These are phyloP conservation scores for Leccinum subrobustum DNA, from an alignment of 1,284 basidiomycete genomes.

Conservation along the genomic window DNA sequence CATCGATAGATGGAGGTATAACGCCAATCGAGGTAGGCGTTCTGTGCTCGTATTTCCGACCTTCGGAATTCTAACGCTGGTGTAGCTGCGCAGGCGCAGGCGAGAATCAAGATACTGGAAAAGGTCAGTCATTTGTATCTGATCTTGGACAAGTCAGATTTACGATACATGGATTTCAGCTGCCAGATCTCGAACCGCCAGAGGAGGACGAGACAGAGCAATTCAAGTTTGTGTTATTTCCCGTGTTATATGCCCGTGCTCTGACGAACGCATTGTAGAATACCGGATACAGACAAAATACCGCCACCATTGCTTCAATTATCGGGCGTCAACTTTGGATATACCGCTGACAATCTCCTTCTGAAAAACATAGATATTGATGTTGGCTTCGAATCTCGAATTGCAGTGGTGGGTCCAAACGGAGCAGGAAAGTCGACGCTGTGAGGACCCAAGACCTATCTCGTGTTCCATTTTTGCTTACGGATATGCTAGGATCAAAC, in stretches of 20 bases:
- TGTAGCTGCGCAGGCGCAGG: slow-evolving; percentile 87
- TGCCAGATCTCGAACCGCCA: slow-evolving; percentile 92
- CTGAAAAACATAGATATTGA: slow-evolving; percentile 88
- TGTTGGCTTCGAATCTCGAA: slow-evolving; percentile 84
- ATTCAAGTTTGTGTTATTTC: slow-evolving; percentile 61
- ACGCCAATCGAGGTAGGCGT: slow-evolving; percentile 75
- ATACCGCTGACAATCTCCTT: slow-evolving; percentile 78
- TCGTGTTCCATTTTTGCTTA: slow-evolving; percentile 5
- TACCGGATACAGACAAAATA: slow-evolving; percentile 94
- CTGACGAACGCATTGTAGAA: slow-evolving; percentile 41
- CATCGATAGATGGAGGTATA: slow-evolving; percentile 96
- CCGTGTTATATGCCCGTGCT: background rate
- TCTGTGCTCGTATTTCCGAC: background rate
- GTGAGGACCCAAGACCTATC: slow-evolving; percentile 38
- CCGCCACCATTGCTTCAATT: slow-evolving; percentile 96
- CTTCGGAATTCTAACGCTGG: slow-evolving; percentile 1
- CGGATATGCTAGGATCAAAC: slow-evolving; percentile 69
- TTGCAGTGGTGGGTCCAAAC: slow-evolving; percentile 88
- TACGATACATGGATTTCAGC: slow-evolving; percentile 35
- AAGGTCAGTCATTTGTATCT: slow-evolving; percentile 50
- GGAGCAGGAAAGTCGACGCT: slow-evolving; percentile 80
- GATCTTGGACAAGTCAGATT: background rate
- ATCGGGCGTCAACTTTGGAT: slow-evolving; percentile 91
- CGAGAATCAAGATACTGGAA: slow-evolving; percentile 97
- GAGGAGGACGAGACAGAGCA: slow-evolving; percentile 88